Base-by-base conservation (phyloP, 345 rosid species). In the Salix koriyanagi region DNA sequence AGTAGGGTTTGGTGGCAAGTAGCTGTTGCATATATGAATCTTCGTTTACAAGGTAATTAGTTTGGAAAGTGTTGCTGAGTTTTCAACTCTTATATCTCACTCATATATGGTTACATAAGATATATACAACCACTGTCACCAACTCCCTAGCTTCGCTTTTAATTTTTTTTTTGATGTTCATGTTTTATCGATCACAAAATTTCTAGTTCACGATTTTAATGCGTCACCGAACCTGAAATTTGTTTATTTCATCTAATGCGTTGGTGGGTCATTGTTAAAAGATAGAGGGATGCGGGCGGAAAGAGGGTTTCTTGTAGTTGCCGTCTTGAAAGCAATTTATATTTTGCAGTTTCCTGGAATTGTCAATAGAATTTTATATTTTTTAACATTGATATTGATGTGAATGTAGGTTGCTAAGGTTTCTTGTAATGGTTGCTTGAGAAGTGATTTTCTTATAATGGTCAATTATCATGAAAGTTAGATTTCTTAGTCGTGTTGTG, bases 61-160 rank as follows among this genome's bases (percentile, higher is more conserved):
- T 75, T 85, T 72, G 61, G 4, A 71, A 81, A 76, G 66, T 80
- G 76, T 73, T 2, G 76, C 74, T 79, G 73, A 71, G 73, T 77
- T 78, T 81, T 84, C 81, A 70, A 48, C 79, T 79, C 97, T 89
- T 93, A 85, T 83, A 74, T 85, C 84, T 82, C 84, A 88, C 96
- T 89, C 89, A 62, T 83, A 36, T 71, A 50, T 39, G 66, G 19
- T 14, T 23, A 16, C 28, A 46, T 21, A 48, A 23, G 44, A 69
- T 83, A 23, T 64, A 50, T 26, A 54, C 14, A 69, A 66, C 69
- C 89, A 50, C 85, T 70, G 13, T 75, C 84, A 87, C 86, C 90
- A 72, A 82, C 85, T 86, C 72, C 79, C 81, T 84, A 80, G 79
- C 92, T 88, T 89, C 83, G 79, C 81, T 83, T 83, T 65, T 73